Base-by-base conservation (phyloP, 2,329 filamentous ascomycete species). In the Penicillium crustosum region DNA sequence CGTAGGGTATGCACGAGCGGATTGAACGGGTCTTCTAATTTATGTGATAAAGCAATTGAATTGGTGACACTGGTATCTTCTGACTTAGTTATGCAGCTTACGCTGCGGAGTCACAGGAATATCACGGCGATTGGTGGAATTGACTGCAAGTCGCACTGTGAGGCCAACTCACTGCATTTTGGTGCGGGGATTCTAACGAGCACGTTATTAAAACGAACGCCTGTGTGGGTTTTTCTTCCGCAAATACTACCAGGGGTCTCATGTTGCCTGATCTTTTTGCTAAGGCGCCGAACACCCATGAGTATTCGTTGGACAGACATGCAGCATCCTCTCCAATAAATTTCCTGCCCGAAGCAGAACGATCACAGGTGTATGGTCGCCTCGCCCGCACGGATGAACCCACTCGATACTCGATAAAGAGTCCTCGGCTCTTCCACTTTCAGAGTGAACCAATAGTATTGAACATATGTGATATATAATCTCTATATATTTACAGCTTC, bases 401-500 rank as follows among this genome's bases (percentile, higher is more conserved):
- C 10, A 9, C 10, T 21, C 6, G 2, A 36, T n/a, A 27, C 42
- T 44, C 5, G 10, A 12, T 27, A 27, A 13, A 23, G 9, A 10
- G n/a, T 5, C 27, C 41, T 25, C 4, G 6, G 4, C 12, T n/a
- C 23, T 17, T 50, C 1, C 13, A 41, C 5, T 21, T n/a, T 42
- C 23, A 9, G 35, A 29, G 27, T 19, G 7, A 27, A 27, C 27
- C 17, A 23, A 45, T 35, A 29, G 3, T 53, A 45, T 45, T 25
- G 13, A 21, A 17, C 0, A 36, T 27, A 27, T 36, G 2, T 21
- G 4, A 12, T 12, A 45, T 29, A 29, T 6, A 35, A 15, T 15
- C 12, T 27, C 12, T 38, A 44, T 31, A 29, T 13, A 49, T 49
- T 23, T 65, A 75, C 55, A 75, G 55, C 54, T 74, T 75, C 15